These are phyloP conservation scores for Salix arbutifolia DNA, from an alignment of 345 rosid genomes.

Conservation along the genomic window DNA sequence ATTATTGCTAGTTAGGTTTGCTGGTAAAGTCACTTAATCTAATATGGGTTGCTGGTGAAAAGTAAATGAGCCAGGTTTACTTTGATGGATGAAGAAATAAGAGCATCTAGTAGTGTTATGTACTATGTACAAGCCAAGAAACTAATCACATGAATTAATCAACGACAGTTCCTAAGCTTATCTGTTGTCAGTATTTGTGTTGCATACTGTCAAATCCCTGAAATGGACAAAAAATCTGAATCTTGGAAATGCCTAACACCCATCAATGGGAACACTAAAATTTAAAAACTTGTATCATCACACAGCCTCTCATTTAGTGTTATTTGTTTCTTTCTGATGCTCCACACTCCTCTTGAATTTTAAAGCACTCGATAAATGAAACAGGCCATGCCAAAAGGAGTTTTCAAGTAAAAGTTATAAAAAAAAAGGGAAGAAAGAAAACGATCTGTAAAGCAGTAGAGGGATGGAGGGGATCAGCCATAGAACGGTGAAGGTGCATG, in stretches of 20 bases:
- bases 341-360: neutral
- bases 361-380: neutral
- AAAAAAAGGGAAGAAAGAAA: neutral
- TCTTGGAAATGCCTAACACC: neutral
- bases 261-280: neutral
- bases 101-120: slow-evolving; percentile 19
- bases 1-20: too few relatives aligned
- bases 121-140: too few relatives aligned
- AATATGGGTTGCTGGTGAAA: neutral
- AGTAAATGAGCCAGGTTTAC: neutral
- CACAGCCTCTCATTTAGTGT: neutral
- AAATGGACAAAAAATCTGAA: neutral
- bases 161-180: neutral
- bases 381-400: neutral
- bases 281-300: neutral
- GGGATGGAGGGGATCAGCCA: slow-evolving; percentile 56
- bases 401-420: neutral
- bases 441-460: neutral
- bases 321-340: neutral
- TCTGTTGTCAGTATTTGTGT: neutral
- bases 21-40: too few relatives aligned
- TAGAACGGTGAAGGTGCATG: slow-evolving; percentile 48
- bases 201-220: neutral
- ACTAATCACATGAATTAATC: too few relatives aligned
- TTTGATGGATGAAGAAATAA: neutral